Base-by-base conservation (phyloP, 148 eudicot genomes). In the Linanthus parryae region DNA sequence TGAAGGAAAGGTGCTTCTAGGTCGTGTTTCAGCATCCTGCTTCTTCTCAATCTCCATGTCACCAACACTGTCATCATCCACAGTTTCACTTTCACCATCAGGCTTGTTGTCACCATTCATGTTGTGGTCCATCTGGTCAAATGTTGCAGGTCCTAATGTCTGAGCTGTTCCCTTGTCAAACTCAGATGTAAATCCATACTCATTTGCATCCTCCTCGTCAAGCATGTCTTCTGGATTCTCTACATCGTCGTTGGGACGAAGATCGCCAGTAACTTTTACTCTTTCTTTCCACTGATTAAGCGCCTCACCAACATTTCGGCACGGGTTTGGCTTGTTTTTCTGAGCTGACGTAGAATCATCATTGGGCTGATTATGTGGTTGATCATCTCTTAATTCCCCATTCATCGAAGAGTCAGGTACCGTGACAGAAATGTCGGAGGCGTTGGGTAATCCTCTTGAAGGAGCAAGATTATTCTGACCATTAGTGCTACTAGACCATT, bases 271-370 rank as follows among this genome's bases (percentile, higher is more conserved):
- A 40, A 94, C 92, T 67, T 80, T 84, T 21, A 85, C 86, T 67
- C 88, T 74, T 57, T 94, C 96, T 80, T 94, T 88, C 99, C 99
- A 94, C 36, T 80, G 85, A 40, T 94, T 79, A 56, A 94, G 81
- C 2, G 99, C 99, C 75, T 88, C 88, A 7, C 99, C 99, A 22
- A 94, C 35, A 44, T 72, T 75, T 54, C 96, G 76, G 13, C 66
- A 67, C 50, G 99, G 99, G 66, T 94, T 94, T 4, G 92, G 96
- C 51, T 81, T 82, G 58, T 40, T 59, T 48, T 82, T 88, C 69
- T 63, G 75, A 40, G 52, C 52, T 37, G 78, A 69, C 1, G 82
- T 64, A n/a, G 65, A 52, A 40, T 84, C 88, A 7, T 54, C 47
- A 68, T 75, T 76, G 24, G 91, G 76, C 48, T 83, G 80, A 49